Conservation (phyloP, 257 asterid species). For the Paraleonurus japonicus region DNA sequence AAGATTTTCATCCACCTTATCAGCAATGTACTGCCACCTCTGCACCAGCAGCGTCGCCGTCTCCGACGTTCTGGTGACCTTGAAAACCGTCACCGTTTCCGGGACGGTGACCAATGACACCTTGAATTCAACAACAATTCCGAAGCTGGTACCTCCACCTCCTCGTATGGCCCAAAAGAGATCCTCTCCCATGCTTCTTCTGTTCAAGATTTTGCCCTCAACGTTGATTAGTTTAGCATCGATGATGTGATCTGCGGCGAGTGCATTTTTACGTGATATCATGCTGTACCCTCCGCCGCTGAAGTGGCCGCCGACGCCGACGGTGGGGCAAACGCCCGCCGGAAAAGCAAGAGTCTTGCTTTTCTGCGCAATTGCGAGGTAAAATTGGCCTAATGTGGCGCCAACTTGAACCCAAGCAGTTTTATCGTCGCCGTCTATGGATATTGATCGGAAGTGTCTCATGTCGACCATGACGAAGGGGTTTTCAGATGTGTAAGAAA, state of each 20-base stretch:
- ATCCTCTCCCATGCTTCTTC: slow-evolving; percentile 8
- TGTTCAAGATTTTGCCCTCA: not conserved
- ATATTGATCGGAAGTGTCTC: slow-evolving; percentile 11
- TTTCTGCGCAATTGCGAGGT: slow-evolving; percentile 10
- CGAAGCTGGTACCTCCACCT: not conserved
- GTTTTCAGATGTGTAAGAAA: slow-evolving; percentile 7
- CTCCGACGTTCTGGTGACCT: not conserved
- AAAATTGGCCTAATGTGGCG: slow-evolving; percentile 20
- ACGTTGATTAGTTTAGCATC: slow-evolving; percentile 19
- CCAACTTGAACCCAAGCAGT: slow-evolving; percentile 31
- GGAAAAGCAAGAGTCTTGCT: slow-evolving; percentile 18
- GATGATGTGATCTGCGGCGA: slow-evolving; percentile 21
- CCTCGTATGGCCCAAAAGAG: slow-evolving; percentile 8
- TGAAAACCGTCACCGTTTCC: not conserved
- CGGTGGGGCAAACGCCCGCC: slow-evolving; percentile 1
- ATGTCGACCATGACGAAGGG: slow-evolving; percentile 30
- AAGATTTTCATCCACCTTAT: not conserved
- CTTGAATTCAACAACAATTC: not conserved
- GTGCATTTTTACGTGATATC: slow-evolving; percentile 23
- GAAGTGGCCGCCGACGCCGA: slow-evolving; percentile 28
- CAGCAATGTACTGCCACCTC: not conserved
- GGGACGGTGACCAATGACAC: not conserved
- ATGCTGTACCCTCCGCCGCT: slow-evolving; percentile 30
- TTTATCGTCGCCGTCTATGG: not conserved
- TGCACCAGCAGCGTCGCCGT: not conserved